Evolutionary conservation across 164 flowering plant species (phyloP).

Genomic region (Pachysandra terminalis): DNA sequence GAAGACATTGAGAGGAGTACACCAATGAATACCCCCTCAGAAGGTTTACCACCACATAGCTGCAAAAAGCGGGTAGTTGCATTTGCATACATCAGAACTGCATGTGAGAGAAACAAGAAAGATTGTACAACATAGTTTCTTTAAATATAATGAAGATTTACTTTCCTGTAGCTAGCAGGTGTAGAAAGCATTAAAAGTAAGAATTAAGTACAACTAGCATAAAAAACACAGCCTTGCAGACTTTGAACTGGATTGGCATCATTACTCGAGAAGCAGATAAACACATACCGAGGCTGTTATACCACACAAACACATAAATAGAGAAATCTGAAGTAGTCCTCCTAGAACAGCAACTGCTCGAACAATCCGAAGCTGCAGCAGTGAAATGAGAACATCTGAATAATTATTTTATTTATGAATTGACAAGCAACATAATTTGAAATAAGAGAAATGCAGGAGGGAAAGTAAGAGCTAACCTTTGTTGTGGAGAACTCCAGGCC

Average conservation of each 20-base stretch:
- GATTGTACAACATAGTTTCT: background rate
- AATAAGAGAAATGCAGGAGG: background rate
- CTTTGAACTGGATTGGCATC: too few relatives aligned
- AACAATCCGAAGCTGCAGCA: conserved; percentile 86
- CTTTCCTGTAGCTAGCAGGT: background rate
- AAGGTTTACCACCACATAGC: conserved; percentile 92
- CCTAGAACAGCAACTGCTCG: conserved; percentile 97
- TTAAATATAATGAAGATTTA: background rate
- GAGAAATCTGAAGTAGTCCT: conserved; percentile 83
- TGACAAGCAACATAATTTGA: background rate
- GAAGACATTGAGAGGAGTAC: conserved; percentile 95
- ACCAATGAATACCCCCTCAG: conserved; percentile 97
- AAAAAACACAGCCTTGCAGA: background rate
- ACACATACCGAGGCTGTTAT: conserved; percentile 74
- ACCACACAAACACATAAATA: conserved; percentile 94
- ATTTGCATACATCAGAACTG: conserved; percentile 17
- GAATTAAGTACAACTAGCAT: background rate
- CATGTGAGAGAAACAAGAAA: background rate
- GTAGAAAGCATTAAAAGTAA: background rate
- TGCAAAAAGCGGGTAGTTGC: conserved; percentile 39
- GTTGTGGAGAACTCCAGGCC: conserved; percentile 91
- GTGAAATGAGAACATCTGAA: conserved; percentile 7
- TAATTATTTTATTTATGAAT: background rate
- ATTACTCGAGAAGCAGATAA: too few relatives aligned
- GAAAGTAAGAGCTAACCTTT: conserved; percentile 48